Conservation (phyloP, 1,284 basidiomycete genomes). For the Irpex lacteus region DNA sequence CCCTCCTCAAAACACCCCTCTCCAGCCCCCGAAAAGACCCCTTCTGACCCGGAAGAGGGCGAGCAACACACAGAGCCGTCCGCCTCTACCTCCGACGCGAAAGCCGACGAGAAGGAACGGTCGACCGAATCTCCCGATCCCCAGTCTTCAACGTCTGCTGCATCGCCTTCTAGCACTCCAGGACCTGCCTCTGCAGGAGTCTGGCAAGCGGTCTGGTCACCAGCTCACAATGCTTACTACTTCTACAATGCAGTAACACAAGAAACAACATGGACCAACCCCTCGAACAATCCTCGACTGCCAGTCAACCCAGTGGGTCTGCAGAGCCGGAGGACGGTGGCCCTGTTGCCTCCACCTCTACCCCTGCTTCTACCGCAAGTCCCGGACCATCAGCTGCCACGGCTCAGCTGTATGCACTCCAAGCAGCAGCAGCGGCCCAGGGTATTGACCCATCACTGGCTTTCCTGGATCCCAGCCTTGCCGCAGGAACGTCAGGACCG, state of each 20-base stretch:
- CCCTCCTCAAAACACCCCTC: slow-evolving; percentile 17
- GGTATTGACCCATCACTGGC: slow-evolving; percentile 87
- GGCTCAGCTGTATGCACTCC: slow-evolving; percentile 40
- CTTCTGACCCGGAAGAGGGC: slow-evolving; percentile 9
- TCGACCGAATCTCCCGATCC: slow-evolving; percentile 11
- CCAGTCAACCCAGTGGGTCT: neutral
- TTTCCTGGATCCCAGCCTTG: slow-evolving; percentile 74
- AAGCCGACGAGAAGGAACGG: slow-evolving; percentile 5
- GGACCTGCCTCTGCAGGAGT: slow-evolving; percentile 29
- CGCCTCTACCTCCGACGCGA: slow-evolving; percentile 1
- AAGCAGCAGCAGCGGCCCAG: slow-evolving; percentile 64
- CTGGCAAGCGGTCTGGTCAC: slow-evolving; percentile 88
- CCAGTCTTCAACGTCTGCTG: slow-evolving; percentile 8
- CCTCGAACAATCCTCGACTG: slow-evolving; percentile 38
- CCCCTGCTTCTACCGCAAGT: slow-evolving; percentile 21
- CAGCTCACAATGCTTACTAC: slow-evolving; percentile 82
- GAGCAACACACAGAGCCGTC: neutral
- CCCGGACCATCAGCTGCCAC: slow-evolving; percentile 23
- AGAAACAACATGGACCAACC: slow-evolving; percentile 92
- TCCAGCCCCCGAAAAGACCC: slow-evolving; percentile 14
- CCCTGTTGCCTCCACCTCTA: slow-evolving; percentile 18
- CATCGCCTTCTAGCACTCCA: slow-evolving; percentile 1
- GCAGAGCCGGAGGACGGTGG: neutral
- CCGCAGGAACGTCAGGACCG: slow-evolving; percentile 35
- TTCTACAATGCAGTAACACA: slow-evolving; percentile 80